Evolutionary conservation across 768 basidiomycete species (phyloP).

Genomic region (Xerocomus potaroensis): DNA sequence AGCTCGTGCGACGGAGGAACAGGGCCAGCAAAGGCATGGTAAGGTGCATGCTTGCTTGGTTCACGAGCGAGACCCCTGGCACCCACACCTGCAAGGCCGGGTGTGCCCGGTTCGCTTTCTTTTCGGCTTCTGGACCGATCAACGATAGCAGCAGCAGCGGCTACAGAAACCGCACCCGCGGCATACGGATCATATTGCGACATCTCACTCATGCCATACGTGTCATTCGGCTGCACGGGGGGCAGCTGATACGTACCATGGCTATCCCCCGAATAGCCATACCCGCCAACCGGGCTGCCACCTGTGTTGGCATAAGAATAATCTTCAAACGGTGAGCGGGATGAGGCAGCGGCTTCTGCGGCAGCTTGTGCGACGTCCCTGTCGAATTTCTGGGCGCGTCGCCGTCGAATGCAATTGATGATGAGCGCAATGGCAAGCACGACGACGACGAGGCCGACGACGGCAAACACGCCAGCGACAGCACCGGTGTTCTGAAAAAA

Average conservation of each 20-base stretch:
- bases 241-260: slow-evolving; percentile 58
- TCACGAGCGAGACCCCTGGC: slow-evolving; percentile 28
- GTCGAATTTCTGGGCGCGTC: slow-evolving; percentile 62
- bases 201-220: slow-evolving; percentile 52
- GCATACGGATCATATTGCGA: slow-evolving; percentile 36
- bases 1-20: slow-evolving; percentile 18
- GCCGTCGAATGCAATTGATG: slow-evolving; percentile 55
- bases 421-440: slow-evolving; percentile 47
- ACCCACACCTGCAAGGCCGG: slow-evolving; percentile 38
- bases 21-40: slow-evolving; percentile 38
- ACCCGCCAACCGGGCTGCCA: slow-evolving; percentile 15
- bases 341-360: slow-evolving; percentile 52
- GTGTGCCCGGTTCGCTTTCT: slow-evolving; percentile 32
- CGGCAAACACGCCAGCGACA: slow-evolving; percentile 67
- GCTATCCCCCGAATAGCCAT: slow-evolving; percentile 44
- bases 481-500: slow-evolving; percentile 73
- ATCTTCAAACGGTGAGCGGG: slow-evolving; percentile 52
- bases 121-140: slow-evolving; percentile 24
- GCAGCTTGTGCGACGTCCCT: slow-evolving; percentile 72
- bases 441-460: slow-evolving; percentile 59
- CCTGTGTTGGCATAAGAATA: slow-evolving; percentile 28
- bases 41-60: slow-evolving; percentile 31
- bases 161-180: slow-evolving; percentile 19
- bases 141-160: slow-evolving; percentile 16
- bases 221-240: slow-evolving; percentile 38